Conservation (phyloP, 1,284 basidiomycete species). For the Anthracocystis setariae region DNA sequence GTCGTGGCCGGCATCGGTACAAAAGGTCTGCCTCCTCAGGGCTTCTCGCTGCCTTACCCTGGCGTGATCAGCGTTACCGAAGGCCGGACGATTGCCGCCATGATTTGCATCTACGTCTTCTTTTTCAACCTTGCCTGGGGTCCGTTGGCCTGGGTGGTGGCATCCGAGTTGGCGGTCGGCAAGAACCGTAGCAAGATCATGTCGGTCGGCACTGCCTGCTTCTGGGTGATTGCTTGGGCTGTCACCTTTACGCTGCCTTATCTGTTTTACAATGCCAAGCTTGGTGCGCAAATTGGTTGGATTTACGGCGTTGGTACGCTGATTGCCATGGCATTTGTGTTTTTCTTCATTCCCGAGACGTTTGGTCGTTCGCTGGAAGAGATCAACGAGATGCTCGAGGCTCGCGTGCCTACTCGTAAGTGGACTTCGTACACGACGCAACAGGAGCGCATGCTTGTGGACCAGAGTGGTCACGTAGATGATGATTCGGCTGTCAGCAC, state of each 20-base stretch:
- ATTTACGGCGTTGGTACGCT: conserved; percentile 68
- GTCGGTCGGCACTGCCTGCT: conserved; percentile 69
- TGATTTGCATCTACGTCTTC: conserved; percentile 70
- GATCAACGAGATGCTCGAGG: conserved; percentile 63
- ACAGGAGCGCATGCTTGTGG: conserved; percentile 35
- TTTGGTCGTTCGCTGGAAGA: conserved; percentile 57
- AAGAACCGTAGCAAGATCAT: conserved; percentile 70
- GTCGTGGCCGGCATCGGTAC: conserved; percentile 68
- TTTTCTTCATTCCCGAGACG: conserved; percentile 69
- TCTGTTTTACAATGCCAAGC: conserved; percentile 65
- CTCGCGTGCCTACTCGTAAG: conserved; percentile 49
- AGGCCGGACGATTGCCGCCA: conserved; percentile 69
- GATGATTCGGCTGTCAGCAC: conserved; percentile 21
- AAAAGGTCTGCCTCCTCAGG: conserved; percentile 48
- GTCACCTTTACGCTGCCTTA: conserved; percentile 67
- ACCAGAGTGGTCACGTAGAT: conserved; percentile 34
- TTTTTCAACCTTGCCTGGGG: conserved; percentile 71
- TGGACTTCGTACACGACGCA: conserved; percentile 53
- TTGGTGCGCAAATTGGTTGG: conserved; percentile 69
- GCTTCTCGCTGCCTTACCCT: conserved; percentile 43
- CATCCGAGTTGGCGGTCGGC: conserved; percentile 68
- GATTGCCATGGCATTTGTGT: conserved; percentile 69
- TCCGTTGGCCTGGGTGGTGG: conserved; percentile 69
- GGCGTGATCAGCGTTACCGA: conserved; percentile 48
- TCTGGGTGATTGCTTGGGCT: conserved; percentile 70